Conservation (phyloP, 208 protist genomes). For the Crithidia sp. region DNA sequence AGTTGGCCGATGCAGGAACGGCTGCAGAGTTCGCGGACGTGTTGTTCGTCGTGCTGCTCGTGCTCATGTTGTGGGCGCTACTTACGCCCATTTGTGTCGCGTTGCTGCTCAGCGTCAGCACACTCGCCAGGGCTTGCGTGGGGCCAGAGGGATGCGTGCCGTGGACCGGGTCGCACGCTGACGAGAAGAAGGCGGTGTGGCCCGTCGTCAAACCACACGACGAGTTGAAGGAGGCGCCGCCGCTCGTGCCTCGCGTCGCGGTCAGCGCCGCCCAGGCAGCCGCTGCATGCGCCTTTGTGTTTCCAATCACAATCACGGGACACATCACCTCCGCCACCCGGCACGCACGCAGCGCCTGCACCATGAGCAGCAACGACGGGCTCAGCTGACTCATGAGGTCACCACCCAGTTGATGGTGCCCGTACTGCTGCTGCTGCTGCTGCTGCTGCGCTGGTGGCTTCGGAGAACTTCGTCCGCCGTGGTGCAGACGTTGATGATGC, state of each 20-base stretch:
- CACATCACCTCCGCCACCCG: slow-evolving; percentile 32
- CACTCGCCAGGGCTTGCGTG: not conserved
- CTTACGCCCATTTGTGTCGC: not conserved
- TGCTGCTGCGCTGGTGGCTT: not conserved
- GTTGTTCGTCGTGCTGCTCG: not conserved
- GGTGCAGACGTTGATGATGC: slow-evolving; percentile 7
- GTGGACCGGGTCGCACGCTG: slow-evolving; percentile 1
- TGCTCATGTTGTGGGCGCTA: not conserved
- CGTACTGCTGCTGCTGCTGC: not conserved
- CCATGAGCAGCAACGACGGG: slow-evolving; percentile 27
- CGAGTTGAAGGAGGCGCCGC: not conserved
- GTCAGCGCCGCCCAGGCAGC: slow-evolving; percentile 11
- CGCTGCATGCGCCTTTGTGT: slow-evolving; percentile 4
- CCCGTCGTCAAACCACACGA: slow-evolving; percentile 8
- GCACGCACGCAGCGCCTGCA: slow-evolving; percentile 20
- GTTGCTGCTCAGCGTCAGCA: not conserved
- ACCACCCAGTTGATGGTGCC: too few species aligned
- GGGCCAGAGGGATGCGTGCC: not conserved
- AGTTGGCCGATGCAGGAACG: not conserved
- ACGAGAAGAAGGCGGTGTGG: not conserved
- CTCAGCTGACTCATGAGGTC: slow-evolving; percentile 27
- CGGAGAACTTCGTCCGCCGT: not conserved
- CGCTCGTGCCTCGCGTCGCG: not conserved
- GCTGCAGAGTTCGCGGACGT: not conserved
- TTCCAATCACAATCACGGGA: slow-evolving; percentile 23